Conservation (phyloP, 2,329 filamentous ascomycete genomes). For the Colletotrichum chrysophilum region DNA sequence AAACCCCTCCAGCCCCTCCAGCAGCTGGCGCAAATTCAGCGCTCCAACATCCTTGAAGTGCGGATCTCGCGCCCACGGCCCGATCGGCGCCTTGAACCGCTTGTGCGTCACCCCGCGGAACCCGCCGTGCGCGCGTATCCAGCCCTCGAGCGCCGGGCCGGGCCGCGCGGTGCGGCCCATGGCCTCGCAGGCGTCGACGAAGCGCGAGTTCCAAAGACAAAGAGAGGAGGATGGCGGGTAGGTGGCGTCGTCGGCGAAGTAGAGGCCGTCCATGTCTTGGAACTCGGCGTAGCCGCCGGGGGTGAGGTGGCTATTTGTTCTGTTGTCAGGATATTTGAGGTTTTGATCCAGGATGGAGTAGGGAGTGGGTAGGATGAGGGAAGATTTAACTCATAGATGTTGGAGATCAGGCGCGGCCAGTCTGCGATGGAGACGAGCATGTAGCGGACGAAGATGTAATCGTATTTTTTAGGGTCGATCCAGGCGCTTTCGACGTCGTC, state of each 20-base stretch:
- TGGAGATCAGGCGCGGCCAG: neutral
- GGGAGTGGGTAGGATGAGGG: neutral
- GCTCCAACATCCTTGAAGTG: constrained; percentile 33
- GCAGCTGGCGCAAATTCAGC: constrained; percentile 15
- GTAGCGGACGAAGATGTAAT: constrained; percentile 33
- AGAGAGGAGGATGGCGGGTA: constrained; percentile 6
- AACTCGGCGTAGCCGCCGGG: constrained; percentile 38
- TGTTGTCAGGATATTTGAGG: no score
- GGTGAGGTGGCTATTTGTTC: constrained; percentile 28
- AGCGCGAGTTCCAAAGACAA: constrained; percentile 17
- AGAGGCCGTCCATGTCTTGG: constrained; percentile 24
- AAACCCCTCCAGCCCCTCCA: constrained; percentile 27
- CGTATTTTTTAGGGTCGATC: constrained; percentile 38
- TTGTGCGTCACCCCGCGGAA: constrained; percentile 38
- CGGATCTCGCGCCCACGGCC: constrained; percentile 39
- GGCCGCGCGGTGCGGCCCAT: constrained; percentile 35
- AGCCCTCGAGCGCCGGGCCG: constrained; percentile 27
- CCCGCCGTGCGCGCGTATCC: constrained; percentile 35
- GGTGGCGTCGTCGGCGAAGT: constrained; percentile 27
- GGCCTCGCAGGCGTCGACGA: constrained; percentile 24
- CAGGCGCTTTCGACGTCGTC: constrained; percentile 64
- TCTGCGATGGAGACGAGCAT: neutral
- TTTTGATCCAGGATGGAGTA: no score
- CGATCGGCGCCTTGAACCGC: constrained; percentile 35
- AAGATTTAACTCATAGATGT: neutral